A percentile compares a stretch with the other conserved stretches of the same genome.
These are phyloP conservation scores for Cruciata laevipes DNA, from an alignment of 257 asterid genomes.

Conservation along the genomic window DNA sequence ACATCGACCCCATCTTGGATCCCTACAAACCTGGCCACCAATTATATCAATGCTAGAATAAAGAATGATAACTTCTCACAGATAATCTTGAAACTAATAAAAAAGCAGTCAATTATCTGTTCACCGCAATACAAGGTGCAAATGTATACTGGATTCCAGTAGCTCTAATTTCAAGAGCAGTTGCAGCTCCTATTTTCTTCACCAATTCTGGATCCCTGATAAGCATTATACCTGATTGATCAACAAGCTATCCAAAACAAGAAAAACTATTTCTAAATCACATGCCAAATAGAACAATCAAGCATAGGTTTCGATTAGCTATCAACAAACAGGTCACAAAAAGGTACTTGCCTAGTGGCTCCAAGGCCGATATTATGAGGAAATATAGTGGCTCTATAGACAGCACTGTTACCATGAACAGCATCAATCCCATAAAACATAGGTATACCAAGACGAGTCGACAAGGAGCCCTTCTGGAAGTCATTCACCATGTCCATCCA, in stretches of 20 bases:
- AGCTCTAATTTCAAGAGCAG: slow-evolving; percentile 69
- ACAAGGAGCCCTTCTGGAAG: slow-evolving; percentile 30
- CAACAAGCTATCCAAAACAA: background rate
- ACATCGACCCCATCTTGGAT: slow-evolving; percentile 67
- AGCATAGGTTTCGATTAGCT: background rate
- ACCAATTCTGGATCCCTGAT: slow-evolving; percentile 52
- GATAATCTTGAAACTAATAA: background rate
- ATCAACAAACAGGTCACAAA: background rate
- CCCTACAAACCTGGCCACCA: slow-evolving; percentile 38
- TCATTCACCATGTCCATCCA: slow-evolving; percentile 38
- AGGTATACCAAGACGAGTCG: slow-evolving; percentile 40
- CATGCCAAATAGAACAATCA: background rate
- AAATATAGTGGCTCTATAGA: slow-evolving; percentile 30
- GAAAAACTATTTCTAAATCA: background rate
- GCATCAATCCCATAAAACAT: slow-evolving; percentile 37
- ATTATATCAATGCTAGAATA: background rate
- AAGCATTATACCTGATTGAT: background rate
- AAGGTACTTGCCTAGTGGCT: slow-evolving; percentile 36
- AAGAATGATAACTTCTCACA: background rate
- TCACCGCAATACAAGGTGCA: slow-evolving; percentile 74
- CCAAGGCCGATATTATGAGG: slow-evolving; percentile 42
- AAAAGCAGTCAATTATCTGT: background rate
- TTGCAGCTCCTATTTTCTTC: slow-evolving; percentile 61
- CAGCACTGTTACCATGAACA: slow-evolving; percentile 32
- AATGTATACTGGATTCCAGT: slow-evolving; percentile 58